Evolutionary conservation across 495 filamentous ascomycete species (phyloP), one percentile per base, ranked within the genome.

Genomic region (Glonium stellatum): DNA sequence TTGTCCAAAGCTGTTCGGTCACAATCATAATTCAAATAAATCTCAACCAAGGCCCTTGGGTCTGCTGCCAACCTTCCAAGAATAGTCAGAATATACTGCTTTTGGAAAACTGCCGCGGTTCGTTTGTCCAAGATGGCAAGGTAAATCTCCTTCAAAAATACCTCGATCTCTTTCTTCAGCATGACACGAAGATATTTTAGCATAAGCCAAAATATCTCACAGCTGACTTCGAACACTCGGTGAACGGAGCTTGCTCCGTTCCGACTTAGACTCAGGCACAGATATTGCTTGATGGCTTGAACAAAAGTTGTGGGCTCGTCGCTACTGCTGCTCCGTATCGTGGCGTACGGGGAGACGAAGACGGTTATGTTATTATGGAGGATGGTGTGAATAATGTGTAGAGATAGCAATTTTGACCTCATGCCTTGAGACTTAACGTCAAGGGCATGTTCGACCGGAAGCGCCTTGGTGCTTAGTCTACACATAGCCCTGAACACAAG

Each of bases 1-100:
- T 99, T 97, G 72, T 99, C 95, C 63, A 97, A 79, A 1, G 87
- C 87, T 22, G 89, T 88, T 35, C 90, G 79, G 67, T 97, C 95
- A 72, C 95, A 99, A 68, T 99, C 95, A 65, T 99, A 99, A 71
- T 99, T 99, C 56, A 99, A 82, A 72, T 97, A 99, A 15, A 93
- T 86, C 74, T 99, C 95, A 4, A 99, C 95, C 60, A 99, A 71
- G 0, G 89, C 92, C 39, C 89, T 79, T 4, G 92, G 89, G 69
- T 99, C 92, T 13, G 82, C 85, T 51, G 86, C 89, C 34, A 97
- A 76, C 58, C 92, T 78, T 61, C 89, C 88, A 41, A 99, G 76
- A 36, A 97, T 80, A 53, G 85, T 84, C 74, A 99, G 84, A 60
- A 97, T 90, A 59, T 91, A 91, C 48, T 91, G 83, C 69, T 97